phyloP scores from a whole-genome alignment of 805 yeast genomes.

The Kodamaea jinghongensis region DNA sequence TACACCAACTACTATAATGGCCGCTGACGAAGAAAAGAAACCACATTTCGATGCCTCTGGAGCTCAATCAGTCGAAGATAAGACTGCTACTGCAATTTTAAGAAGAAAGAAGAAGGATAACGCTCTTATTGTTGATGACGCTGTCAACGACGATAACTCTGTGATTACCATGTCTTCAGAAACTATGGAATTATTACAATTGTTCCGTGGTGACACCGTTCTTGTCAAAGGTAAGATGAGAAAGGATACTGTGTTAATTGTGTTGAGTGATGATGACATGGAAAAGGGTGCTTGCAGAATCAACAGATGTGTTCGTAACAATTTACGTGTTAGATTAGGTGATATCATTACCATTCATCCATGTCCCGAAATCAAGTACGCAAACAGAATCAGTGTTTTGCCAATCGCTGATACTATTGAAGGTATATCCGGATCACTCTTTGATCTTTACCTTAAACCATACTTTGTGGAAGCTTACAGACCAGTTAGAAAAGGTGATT shows the following conservation, averaged over 20 bases:
- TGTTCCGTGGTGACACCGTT: conserved; percentile 97
- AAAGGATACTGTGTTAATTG: conserved; percentile 95
- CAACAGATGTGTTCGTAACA: conserved; percentile 94
- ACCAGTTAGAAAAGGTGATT: conserved; percentile 97
- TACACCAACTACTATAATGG: conserved; percentile 10
- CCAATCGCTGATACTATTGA: conserved; percentile 98
- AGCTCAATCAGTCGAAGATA: conserved; percentile 52
- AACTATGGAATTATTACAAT: conserved; percentile 91
- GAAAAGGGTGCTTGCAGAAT: conserved; percentile 93
- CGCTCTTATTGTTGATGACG: conserved; percentile 93
- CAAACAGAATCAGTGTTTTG: conserved; percentile 87
- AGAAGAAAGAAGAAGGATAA: conserved; percentile 98
- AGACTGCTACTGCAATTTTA: conserved; percentile 94
- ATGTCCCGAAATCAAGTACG: conserved; percentile 97
- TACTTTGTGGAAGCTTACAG: conserved; percentile 98
- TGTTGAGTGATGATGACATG: conserved; percentile 92
- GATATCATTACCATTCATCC: conserved; percentile 90
- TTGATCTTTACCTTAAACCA: conserved; percentile 95
- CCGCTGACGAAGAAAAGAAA: conserved; percentile 31
- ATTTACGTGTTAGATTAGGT: conserved; percentile 89
- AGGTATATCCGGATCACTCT: conserved; percentile 94
- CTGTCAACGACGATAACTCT: conserved; percentile 94
- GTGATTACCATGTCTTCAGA: conserved; percentile 92
- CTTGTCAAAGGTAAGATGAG: conserved; percentile 97
- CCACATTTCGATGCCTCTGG: conserved; percentile 61